Evolutionary conservation across 805 yeast species (phyloP), one percentile per base, ranked within the genome.

Genomic region (Cyberlindnera mycetangii): DNA sequence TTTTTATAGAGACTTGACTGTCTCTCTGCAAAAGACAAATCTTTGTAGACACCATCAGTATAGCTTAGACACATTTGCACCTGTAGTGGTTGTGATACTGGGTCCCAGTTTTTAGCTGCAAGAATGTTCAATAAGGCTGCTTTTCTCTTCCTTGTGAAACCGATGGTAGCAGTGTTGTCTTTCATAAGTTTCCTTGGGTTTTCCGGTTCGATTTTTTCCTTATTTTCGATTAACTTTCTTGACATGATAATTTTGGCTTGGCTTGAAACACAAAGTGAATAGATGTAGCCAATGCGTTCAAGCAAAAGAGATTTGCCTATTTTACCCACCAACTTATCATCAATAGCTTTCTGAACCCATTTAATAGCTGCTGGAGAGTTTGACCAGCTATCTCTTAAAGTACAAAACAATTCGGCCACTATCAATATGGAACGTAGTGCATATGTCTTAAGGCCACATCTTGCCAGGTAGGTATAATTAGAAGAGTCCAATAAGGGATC

Each of bases 91-190:
- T 53, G 55, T 3, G 52, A 47, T 12, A 53, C 55, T 1, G 57
- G 56, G 31, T 73, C 72, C 85, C 96, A 81, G 58, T 85, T 86
- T 44, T 76, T 76, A 7, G 89, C 83, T 0, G 96, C 82, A 21
- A 89, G 60, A 21, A 89, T 60, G 52, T 75, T 74, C 88, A 96
- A 89, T 22, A 90, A 70, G 0, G 87, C 78, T 1, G 89, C 79
- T 59, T 89, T 89, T 43, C 97, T 73, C 41, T 65, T 65, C 46
- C 95, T 69, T 2, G 85, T 77, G 17, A 78, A 61, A 0, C 92
- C 82, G 30, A 74, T 59, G 0, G 71, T 67, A 5, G 69, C 65
- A 41, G 71, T 58, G 27, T 69, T 64, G 5, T 58, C 54, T 4
- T 68, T 66, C 5, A 44, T 21, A 15, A 78, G 52, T 41, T 74